Conservation (phyloP, 1,284 basidiomycete genomes). For the Meripilus lineatus region DNA sequence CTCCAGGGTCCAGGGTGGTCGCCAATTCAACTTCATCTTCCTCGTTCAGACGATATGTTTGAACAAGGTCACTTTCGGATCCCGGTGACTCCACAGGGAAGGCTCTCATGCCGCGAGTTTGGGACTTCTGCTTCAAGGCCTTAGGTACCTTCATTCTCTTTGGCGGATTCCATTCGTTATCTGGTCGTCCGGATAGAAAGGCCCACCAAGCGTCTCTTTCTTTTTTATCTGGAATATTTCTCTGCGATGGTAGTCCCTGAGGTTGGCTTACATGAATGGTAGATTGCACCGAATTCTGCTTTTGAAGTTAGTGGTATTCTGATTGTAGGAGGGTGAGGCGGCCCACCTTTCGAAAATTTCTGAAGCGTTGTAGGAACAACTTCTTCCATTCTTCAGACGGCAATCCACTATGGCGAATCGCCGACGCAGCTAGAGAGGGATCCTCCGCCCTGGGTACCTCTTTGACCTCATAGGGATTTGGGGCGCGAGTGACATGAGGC, state of each 20-base stretch:
- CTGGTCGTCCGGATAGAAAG: conserved; percentile 65
- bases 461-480: conserved; percentile 57
- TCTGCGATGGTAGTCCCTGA: conserved; percentile 19
- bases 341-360: conserved; percentile 58
- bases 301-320: conserved; percentile 1
- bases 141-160: conserved; percentile 35
- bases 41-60: no score
- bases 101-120: conserved; percentile 31
- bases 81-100: conserved; percentile 25
- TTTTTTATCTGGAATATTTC: conserved; percentile 59
- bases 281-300: conserved; percentile 61
- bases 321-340: conserved; percentile 7
- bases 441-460: conserved; percentile 22
- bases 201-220: conserved; percentile 74
- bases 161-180: conserved; percentile 57
- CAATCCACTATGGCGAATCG: conserved; percentile 31
- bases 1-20: conserved; percentile 30
- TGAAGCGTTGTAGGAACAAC: conserved; percentile 51
- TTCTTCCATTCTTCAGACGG: conserved; percentile 65
- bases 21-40: conserved; percentile 37
- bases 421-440: conserved; percentile 5
- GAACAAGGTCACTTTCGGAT: no score
- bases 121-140: conserved; percentile 11
- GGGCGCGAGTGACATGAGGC: conserved; percentile 55
- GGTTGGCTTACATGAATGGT: conserved; percentile 43